phyloP scores from a whole-genome alignment of 345 rosid genomes.

The Rubroshorea leprosula region DNA sequence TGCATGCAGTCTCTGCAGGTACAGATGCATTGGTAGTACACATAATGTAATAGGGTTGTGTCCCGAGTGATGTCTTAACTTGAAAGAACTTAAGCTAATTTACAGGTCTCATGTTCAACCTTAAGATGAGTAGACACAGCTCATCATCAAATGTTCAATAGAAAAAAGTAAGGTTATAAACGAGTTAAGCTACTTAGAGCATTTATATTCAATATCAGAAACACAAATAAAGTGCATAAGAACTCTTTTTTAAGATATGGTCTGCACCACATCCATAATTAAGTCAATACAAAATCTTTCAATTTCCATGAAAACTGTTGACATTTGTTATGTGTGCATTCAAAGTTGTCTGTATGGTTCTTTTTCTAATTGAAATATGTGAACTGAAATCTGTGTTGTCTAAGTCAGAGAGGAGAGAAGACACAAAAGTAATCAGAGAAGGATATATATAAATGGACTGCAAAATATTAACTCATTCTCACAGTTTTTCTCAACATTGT shows the following conservation, averaged over 20 bases:
- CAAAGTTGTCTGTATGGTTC: too few relatives aligned
- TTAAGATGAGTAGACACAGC: too few relatives aligned
- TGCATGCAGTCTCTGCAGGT: neutral
- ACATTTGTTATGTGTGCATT: too few relatives aligned
- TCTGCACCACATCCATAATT: neutral
- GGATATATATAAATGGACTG: neutral
- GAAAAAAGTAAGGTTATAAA: too few relatives aligned
- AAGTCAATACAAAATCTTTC: neutral
- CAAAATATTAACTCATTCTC: neutral
- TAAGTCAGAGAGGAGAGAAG: neutral
- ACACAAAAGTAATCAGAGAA: too few relatives aligned
- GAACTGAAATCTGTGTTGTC: neutral
- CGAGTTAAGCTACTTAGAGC: too few relatives aligned
- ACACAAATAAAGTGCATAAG: too few relatives aligned
- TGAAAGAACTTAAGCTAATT: too few relatives aligned
- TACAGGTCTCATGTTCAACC: too few relatives aligned
- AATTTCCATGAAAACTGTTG: neutral
- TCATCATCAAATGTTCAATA: too few relatives aligned
- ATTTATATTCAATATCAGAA: neutral
- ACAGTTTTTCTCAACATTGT: conserved; percentile 6
- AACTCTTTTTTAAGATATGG: neutral
- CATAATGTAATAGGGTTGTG: too few relatives aligned
- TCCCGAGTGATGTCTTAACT: too few relatives aligned
- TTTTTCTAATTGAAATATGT: neutral
- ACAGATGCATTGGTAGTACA: neutral